Conservation (phyloP, 306 rosid species). For the Sindora glabra region DNA sequence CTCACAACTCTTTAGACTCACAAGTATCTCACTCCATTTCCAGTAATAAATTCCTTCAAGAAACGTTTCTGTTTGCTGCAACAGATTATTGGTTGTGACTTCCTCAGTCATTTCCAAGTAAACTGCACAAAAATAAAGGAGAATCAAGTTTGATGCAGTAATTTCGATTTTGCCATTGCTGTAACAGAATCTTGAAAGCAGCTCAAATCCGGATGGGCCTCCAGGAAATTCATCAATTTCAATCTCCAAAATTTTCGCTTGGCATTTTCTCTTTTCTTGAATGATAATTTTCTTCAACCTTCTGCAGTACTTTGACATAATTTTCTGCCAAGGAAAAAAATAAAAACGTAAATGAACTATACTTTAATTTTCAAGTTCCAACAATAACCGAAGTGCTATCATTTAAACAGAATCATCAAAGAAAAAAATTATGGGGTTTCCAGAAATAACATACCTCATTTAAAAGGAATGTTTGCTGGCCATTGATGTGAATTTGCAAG, state of each 20-base stretch:
- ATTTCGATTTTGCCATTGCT: conserved; percentile 36
- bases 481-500: conserved; percentile 49
- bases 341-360: not conserved
- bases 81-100: conserved; percentile 36
- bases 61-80: conserved; percentile 44
- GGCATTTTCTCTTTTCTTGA: conserved; percentile 25
- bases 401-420: not conserved
- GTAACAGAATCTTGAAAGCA: conserved; percentile 60
- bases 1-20: conserved; percentile 37
- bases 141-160: conserved; percentile 44
- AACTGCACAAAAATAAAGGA: conserved; percentile 50
- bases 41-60: conserved; percentile 46
- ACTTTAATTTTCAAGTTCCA: not conserved
- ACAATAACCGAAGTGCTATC: not conserved
- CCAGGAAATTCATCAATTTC: conserved; percentile 56
- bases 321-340: conserved; percentile 34
- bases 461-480: conserved; percentile 45
- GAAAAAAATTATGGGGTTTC: not conserved
- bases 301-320: conserved; percentile 35
- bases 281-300: conserved; percentile 41
- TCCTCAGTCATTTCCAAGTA: conserved; percentile 62
- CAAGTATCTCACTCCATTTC: conserved; percentile 51
- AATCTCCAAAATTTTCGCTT: conserved; percentile 23
- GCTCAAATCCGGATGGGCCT: conserved; percentile 65
- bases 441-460: conserved; percentile 33